A percentile compares a stretch with the other conserved stretches of the same genome.
Evolutionary conservation across 2,329 filamentous ascomycete genomes (phyloP).

Genomic region (Neopestalotiopsis rosae): DNA sequence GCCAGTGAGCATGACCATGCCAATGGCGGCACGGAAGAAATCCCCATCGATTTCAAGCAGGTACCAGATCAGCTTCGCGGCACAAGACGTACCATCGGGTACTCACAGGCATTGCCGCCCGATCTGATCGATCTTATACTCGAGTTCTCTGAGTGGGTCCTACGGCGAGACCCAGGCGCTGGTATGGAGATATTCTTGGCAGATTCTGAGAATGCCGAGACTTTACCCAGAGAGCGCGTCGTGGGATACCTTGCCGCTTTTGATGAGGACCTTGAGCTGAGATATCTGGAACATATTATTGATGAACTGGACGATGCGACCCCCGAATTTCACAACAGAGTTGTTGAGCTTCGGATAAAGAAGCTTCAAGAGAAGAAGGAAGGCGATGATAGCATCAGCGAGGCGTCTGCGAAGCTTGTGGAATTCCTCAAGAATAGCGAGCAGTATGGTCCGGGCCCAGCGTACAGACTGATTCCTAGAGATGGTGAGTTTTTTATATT

Average conservation of each 20-base stretch:
- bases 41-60: constrained; percentile 17
- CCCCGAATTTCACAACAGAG: constrained; percentile 83
- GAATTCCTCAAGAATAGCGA: constrained; percentile 76
- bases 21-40: constrained; percentile 39
- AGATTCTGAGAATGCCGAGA: constrained; percentile 94
- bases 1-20: constrained; percentile 37
- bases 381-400: constrained; percentile 13
- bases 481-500: constrained; percentile 65
- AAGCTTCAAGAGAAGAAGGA: constrained; percentile 49
- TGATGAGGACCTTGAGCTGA: constrained; percentile 73
- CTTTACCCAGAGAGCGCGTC: constrained; percentile 77
- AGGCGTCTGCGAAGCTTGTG: constrained; percentile 69
- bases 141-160: constrained; percentile 88
- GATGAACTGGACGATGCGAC: constrained; percentile 83
- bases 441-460: constrained; percentile 81
- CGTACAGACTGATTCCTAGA: constrained; percentile 77
- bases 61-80: constrained; percentile 66
- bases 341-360: constrained; percentile 74
- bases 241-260: constrained; percentile 75
- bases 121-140: constrained; percentile 90
- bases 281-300: constrained; percentile 91
- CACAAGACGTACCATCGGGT: constrained; percentile 82
- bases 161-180: constrained; percentile 72
- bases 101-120: constrained; percentile 86
- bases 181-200: constrained; percentile 94